Base-by-base conservation (phyloP, 768 basidiomycete species). In the Sporobolomyces pararoseus region DNA sequence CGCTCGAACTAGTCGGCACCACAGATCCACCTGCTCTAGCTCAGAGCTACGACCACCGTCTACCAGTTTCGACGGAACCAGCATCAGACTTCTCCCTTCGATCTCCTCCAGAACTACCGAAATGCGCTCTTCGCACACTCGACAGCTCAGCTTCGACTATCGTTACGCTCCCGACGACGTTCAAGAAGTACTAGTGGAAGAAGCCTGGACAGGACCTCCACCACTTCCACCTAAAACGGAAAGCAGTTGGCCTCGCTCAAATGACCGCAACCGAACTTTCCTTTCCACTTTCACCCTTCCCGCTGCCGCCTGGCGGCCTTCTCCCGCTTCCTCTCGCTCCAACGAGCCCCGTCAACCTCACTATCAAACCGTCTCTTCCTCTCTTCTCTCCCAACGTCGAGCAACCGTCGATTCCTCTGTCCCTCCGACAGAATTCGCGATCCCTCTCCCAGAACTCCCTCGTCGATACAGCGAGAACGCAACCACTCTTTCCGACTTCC, bases 291-390 rank as follows among this genome's bases (percentile, higher is more conserved):
- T 57, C 23, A 37, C 55, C 21, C 27, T 54, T 19, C 53, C 53
- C 29, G 31, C 29, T 21, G 53, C 53, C 5, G 19, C 55, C 23
- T 57, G 55, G 55, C 55, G 55, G 21, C 55, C 55, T 31, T 37
- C 55, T 14, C 55, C 55, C 23, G 13, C 13, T 19, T 55, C 53
- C 31, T 7, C 49, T 50, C 51, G 9, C 14, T 19, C 9, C 53
- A 17, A 9, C 31, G 53, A 61, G n/a, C 46, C 29, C 23, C 59
- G 59, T 14, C 2, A 2, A 21, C 19, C 46, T 27, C 59, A 61
- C 32, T 61, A 61, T 35, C 44, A 32, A 23, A 61, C 59, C 1
- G 59, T 61, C 13, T 61, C 59, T 32, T 49, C 59, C 25, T 44
- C 59, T 5, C 46, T 61, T 14, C n/a, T n/a, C n/a, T 9, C 37